These are phyloP conservation scores for Sarocladiaceae sp. DNA, from an alignment of 2,329 filamentous ascomycete genomes.

Conservation along the genomic window DNA sequence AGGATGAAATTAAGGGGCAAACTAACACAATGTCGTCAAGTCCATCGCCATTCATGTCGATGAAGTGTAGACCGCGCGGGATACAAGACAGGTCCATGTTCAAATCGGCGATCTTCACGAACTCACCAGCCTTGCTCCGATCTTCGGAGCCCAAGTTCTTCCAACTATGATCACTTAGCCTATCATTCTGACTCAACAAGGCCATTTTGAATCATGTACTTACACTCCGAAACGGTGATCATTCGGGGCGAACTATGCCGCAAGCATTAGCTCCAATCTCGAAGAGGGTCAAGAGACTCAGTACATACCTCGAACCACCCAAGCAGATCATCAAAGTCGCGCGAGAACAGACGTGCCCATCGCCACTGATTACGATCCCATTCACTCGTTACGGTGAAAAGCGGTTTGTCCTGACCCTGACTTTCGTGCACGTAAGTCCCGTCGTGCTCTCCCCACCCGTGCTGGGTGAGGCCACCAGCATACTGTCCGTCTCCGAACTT, in stretches of 20 bases:
- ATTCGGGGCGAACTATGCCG: too few relatives aligned
- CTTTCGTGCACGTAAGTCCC: slow-evolving; percentile 23
- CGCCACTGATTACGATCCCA: slow-evolving; percentile 20
- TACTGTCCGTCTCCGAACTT: slow-evolving; percentile 16
- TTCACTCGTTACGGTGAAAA: slow-evolving; percentile 14
- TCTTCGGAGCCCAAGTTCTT: neutral
- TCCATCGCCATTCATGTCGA: slow-evolving; percentile 12
- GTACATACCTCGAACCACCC: slow-evolving; percentile 9
- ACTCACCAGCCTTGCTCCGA: neutral
- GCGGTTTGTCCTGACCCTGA: slow-evolving; percentile 10
- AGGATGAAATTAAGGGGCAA: too few relatives aligned
- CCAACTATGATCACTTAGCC: neutral
- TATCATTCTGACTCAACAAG: neutral
- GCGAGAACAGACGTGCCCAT: slow-evolving; percentile 17
- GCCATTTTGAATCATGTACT: too few relatives aligned
- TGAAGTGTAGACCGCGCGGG: slow-evolving; percentile 1
- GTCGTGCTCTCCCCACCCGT: slow-evolving; percentile 23
- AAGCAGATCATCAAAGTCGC: slow-evolving; percentile 17
- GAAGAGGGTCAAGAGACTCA: too few relatives aligned
- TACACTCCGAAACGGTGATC: too few relatives aligned
- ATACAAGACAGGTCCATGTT: neutral
- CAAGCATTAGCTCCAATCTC: too few relatives aligned
- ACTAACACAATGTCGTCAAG: slow-evolving; percentile 11
- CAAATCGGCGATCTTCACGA: neutral
- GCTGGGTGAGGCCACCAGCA: slow-evolving; percentile 21